A percentile compares a stretch with the other conserved stretches of the same genome.
These are phyloP conservation scores for Trematosphaeria pertusa DNA, from an alignment of 2,329 filamentous ascomycete species.

Conservation along the genomic window DNA sequence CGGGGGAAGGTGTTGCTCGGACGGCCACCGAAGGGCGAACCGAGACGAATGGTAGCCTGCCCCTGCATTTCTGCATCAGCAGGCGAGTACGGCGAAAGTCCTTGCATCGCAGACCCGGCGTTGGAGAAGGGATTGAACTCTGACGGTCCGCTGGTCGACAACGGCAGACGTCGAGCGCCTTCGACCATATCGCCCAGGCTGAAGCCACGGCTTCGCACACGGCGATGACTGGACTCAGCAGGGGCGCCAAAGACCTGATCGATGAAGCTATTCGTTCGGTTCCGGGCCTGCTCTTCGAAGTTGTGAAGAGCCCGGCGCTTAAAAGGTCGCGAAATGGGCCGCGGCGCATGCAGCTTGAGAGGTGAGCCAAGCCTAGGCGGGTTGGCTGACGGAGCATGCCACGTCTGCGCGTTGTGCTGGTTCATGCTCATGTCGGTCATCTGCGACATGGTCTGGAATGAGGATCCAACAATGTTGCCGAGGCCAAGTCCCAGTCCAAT, in stretches of 20 bases:
- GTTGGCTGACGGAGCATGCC: slow-evolving; percentile 38
- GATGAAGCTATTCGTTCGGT: slow-evolving; percentile 49
- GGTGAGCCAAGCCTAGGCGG: slow-evolving; percentile 57
- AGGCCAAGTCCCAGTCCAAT: slow-evolving; percentile 54
- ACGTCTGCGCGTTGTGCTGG: slow-evolving; percentile 40
- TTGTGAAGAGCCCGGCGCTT: slow-evolving; percentile 65
- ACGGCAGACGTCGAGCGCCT: slow-evolving; percentile 58
- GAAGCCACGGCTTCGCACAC: slow-evolving; percentile 67
- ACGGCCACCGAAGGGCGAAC: slow-evolving; percentile 55
- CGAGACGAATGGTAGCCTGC: slow-evolving; percentile 54
- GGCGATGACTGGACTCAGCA: slow-evolving; percentile 60
- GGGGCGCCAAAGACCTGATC: slow-evolving; percentile 55
- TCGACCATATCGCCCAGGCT: slow-evolving; percentile 64
- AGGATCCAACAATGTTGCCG: slow-evolving; percentile 51
- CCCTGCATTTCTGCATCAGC: slow-evolving; percentile 29
- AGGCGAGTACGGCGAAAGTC: slow-evolving; percentile 31
- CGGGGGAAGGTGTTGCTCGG: slow-evolving; percentile 57
- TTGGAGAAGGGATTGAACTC: slow-evolving; percentile 40
- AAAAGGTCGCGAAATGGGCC: slow-evolving; percentile 59
- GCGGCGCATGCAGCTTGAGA: slow-evolving; percentile 61
- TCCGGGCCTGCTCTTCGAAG: slow-evolving; percentile 55
- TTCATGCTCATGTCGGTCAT: slow-evolving; percentile 33
- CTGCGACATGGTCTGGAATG: slow-evolving; percentile 47
- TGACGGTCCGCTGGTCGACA: slow-evolving; percentile 60
- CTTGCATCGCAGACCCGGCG: slow-evolving; percentile 28